Percentiles rank a stretch among this genome's conserved stretches.
Evolutionary conservation across 495 filamentous ascomycete species (phyloP).

Genomic region (Hyaloscypha finlandica): DNA sequence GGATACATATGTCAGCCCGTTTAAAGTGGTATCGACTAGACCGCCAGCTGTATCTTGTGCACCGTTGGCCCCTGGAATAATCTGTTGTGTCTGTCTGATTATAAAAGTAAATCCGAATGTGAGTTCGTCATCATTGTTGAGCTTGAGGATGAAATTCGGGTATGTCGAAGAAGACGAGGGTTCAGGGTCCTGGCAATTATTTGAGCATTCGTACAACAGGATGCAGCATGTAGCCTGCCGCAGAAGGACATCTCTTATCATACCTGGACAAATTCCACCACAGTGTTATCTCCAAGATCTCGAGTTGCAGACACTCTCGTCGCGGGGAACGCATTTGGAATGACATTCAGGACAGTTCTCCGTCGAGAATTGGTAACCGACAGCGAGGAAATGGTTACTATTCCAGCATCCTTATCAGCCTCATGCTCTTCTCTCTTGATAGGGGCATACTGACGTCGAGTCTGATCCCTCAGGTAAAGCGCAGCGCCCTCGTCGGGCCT

Average conservation of each 20-base stretch:
- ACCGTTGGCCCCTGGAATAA: conserved; percentile 50
- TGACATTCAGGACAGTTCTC: conserved; percentile 72
- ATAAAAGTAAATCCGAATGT: conserved; percentile 90
- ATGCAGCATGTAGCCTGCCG: background rate
- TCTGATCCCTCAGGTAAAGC: conserved; percentile 89
- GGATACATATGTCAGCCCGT: conserved; percentile 89
- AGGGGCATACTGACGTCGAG: conserved; percentile 63
- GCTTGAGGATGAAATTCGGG: conserved; percentile 81
- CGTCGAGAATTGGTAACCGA: conserved; percentile 75
- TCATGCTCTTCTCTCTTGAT: background rate
- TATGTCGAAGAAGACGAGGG: conserved; percentile 49
- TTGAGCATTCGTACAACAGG: background rate
- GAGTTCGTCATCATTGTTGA: conserved; percentile 88
- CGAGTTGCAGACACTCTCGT: conserved; percentile 76
- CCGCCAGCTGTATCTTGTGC: conserved; percentile 49
- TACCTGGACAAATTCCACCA: conserved; percentile 93
- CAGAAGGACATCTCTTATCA: conserved; percentile 33
- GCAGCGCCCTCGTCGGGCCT: conserved; percentile 81
- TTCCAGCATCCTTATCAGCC: conserved; percentile 15
- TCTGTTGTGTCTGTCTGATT: conserved; percentile 65
- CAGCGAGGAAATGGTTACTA: conserved; percentile 85
- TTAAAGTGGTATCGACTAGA: conserved; percentile 72
- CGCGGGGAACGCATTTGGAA: conserved; percentile 88
- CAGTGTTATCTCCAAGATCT: conserved; percentile 69
- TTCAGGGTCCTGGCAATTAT: conserved; percentile 72